phyloP scores from a whole-genome alignment of 495 filamentous ascomycete genomes.

The Pseudevernia furfuracea region DNA sequence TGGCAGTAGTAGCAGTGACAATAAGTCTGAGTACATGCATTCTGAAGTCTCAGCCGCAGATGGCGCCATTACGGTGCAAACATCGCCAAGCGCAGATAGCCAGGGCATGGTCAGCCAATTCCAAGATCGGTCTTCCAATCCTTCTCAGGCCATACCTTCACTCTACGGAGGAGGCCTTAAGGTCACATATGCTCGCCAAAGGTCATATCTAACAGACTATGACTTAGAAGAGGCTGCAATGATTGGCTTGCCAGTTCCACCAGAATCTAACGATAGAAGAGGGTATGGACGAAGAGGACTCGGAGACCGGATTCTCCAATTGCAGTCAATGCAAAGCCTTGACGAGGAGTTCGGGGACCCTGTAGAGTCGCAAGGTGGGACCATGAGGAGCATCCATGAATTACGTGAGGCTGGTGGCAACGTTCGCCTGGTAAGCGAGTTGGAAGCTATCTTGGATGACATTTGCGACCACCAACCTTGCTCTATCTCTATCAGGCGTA shows the following conservation, averaged over 20 bases:
- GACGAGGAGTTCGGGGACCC: conserved; percentile 35
- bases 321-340: conserved; percentile 14
- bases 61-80: conserved; percentile 13
- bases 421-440: conserved; percentile 68
- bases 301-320: conserved; percentile 6
- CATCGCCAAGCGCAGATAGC: conserved; percentile 12
- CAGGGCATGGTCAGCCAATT: conserved; percentile 3
- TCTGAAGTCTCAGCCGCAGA: conserved; percentile 10
- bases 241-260: conserved; percentile 16
- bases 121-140: background rate
- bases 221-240: conserved; percentile 25
- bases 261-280: background rate
- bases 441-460: conserved; percentile 78
- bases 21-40: background rate
- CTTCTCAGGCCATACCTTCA: conserved; percentile 8
- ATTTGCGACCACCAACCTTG: conserved; percentile 52
- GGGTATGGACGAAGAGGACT: conserved; percentile 3
- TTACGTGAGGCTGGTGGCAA: conserved; percentile 79
- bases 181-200: conserved; percentile 56
- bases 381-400: conserved; percentile 82
- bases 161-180: conserved; percentile 32
- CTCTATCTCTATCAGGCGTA: conserved; percentile 43
- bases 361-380: conserved; percentile 43
- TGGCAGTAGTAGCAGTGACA: conserved; percentile 11
- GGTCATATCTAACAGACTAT: conserved; percentile 50